A percentile compares a stretch with the other conserved stretches of the same genome.
These are phyloP conservation scores for Tolypocladium paradoxum DNA, from an alignment of 2,329 filamentous ascomycete species.

Conservation along the genomic window DNA sequence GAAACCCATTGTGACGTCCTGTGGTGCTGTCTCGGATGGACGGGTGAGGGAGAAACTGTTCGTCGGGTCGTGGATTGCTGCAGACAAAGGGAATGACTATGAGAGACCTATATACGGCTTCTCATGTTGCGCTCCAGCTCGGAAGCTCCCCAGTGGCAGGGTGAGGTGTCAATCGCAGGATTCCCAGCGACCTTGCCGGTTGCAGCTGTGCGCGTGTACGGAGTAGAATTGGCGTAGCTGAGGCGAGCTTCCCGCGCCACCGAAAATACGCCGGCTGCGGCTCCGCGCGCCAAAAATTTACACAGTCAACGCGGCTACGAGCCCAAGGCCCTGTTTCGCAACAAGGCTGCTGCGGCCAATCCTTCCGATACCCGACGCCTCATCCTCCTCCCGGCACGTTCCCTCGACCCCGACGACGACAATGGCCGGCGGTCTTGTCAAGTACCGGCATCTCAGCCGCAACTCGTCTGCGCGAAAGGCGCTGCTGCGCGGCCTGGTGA, in stretches of 20 bases:
- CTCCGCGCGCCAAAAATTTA: not conserved
- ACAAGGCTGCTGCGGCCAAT: not conserved
- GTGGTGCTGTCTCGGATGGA: not conserved
- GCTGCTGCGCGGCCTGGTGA: slow-evolving; percentile 89
- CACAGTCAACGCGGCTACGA: too few relatives aligned
- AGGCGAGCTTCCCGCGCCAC: not conserved
- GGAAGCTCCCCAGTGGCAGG: slow-evolving; percentile 9
- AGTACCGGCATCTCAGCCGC: slow-evolving; percentile 82
- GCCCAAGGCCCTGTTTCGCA: too few relatives aligned
- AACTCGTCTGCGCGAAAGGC: slow-evolving; percentile 81
- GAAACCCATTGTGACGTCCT: slow-evolving; percentile 53
- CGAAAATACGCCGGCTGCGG: not conserved
- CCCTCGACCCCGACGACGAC: not conserved
- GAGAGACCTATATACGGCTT: slow-evolving; percentile 12
- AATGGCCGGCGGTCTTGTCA: slow-evolving; percentile 81
- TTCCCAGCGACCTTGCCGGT: not conserved
- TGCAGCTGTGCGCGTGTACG: not conserved
- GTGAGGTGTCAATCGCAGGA: not conserved
- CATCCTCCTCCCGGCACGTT: not conserved
- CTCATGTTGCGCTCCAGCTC: slow-evolving; percentile 21
- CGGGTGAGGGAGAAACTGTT: not conserved
- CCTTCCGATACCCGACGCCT: not conserved
- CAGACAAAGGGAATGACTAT: not conserved
- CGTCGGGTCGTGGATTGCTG: not conserved
- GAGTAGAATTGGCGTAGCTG: not conserved